Evolutionary conservation across 768 basidiomycete species (phyloP).

Genomic region (Psilocybe sp.): DNA sequence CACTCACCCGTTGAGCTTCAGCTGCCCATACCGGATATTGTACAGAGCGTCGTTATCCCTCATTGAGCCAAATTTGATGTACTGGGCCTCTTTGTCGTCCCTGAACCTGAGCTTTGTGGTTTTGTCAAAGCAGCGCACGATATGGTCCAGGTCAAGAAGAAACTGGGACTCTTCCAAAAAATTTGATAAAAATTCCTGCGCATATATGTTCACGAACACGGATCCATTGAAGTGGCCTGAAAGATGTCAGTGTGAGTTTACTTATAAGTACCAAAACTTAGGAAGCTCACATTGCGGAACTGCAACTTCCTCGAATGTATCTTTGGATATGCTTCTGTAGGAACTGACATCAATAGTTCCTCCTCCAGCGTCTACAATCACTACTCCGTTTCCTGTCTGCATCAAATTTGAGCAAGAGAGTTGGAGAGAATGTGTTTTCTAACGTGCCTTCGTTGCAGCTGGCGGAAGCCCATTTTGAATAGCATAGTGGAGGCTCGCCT

Average conservation of each 20-base stretch:
- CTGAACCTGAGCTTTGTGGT: conserved; percentile 41
- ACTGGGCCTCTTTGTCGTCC: conserved; percentile 32
- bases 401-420: background rate
- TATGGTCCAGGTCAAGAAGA: conserved; percentile 27
- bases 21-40: conserved; percentile 44
- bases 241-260: background rate
- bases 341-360: conserved; percentile 61
- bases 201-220: conserved; percentile 19
- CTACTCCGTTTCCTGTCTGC: conserved; percentile 41
- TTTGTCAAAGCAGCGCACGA: conserved; percentile 41
- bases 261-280: background rate
- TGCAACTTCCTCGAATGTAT: conserved; percentile 46
- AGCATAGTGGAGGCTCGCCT: conserved; percentile 49
- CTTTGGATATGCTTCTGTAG: conserved; percentile 28
- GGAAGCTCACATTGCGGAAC: conserved; percentile 35
- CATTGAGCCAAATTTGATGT: conserved; percentile 42
- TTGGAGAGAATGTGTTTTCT: background rate
- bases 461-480: conserved; percentile 28
- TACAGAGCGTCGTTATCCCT: conserved; percentile 32
- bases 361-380: conserved; percentile 59
- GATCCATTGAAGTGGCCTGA: conserved; percentile 48
- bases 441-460: conserved; percentile 8
- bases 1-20: conserved; percentile 35
- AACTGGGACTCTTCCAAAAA: conserved; percentile 24
- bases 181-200: conserved; percentile 7